These are phyloP conservation scores for Thecaphora thlaspeos DNA, from an alignment of 1,284 basidiomycete genomes.

Conservation along the genomic window DNA sequence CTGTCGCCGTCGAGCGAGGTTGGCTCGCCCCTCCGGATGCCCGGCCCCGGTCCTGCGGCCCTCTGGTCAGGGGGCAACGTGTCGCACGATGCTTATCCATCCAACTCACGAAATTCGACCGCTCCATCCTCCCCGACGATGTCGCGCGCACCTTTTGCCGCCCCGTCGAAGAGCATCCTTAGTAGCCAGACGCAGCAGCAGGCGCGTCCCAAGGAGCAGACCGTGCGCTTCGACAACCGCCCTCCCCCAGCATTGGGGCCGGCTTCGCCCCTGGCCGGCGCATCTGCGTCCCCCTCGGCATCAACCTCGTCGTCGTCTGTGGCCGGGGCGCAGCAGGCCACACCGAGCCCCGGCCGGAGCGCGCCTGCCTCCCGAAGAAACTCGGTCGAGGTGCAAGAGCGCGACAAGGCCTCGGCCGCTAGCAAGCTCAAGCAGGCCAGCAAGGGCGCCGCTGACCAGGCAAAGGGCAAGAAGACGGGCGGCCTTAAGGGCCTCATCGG, in stretches of 20 bases:
- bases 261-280: too few relatives aligned
- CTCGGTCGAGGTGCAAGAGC: slow-evolving; percentile 14
- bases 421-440: slow-evolving; percentile 11
- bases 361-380: slow-evolving; percentile 14
- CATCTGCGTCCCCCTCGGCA: too few relatives aligned
- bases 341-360: slow-evolving; percentile 1
- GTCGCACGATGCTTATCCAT: background rate
- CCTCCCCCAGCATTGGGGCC: too few relatives aligned
- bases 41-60: too few relatives aligned
- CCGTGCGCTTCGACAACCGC: slow-evolving; percentile 20
- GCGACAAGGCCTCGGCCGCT: slow-evolving; percentile 9
- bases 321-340: background rate
- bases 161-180: slow-evolving; percentile 19
- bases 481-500: slow-evolving; percentile 30
- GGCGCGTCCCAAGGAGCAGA: slow-evolving; percentile 18
- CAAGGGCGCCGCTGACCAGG: slow-evolving; percentile 8
- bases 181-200: slow-evolving; percentile 10
- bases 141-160: background rate
- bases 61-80: too few relatives aligned
- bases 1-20: background rate
- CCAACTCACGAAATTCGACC: background rate
- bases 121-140: background rate
- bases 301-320: background rate
- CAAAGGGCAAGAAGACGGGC: slow-evolving; percentile 16
- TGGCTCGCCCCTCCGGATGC: background rate